A percentile compares a stretch with the other conserved stretches of the same genome.
Conservation (phyloP, 1,284 basidiomycete species). For the Vanrija sp. region DNA sequence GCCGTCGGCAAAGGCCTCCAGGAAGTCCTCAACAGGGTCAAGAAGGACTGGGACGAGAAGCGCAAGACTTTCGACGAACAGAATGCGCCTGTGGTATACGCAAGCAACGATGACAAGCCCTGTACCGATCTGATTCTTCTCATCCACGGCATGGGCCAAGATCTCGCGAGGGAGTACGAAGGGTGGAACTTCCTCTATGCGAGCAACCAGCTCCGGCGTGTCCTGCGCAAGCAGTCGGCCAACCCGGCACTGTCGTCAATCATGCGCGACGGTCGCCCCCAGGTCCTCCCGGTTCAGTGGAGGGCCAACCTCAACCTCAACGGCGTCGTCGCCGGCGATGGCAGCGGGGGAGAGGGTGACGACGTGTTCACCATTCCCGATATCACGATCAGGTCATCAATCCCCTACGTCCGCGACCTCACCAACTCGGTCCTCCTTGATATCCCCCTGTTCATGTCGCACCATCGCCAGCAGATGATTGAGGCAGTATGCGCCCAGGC, state of each 20-base stretch:
- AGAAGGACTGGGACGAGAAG: constrained; percentile 7
- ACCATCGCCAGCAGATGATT: constrained; percentile 55
- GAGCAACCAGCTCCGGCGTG: constrained; percentile 51
- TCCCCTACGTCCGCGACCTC: constrained; percentile 53
- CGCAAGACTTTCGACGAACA: constrained; percentile 40
- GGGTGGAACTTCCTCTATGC: constrained; percentile 55
- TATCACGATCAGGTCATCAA: constrained; percentile 53
- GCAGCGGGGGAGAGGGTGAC: constrained; percentile 50
- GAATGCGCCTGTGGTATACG: constrained; percentile 38
- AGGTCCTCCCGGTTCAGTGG: constrained; percentile 57
- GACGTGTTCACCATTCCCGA: constrained; percentile 53
- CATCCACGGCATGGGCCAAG: constrained; percentile 54
- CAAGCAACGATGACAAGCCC: constrained; percentile 41
- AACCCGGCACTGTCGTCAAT: constrained; percentile 52
- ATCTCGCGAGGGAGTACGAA: constrained; percentile 53
- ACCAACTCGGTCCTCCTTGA: constrained; percentile 55
- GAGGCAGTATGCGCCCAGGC: constrained; percentile 51
- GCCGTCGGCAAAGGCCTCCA: background rate
- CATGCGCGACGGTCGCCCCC: constrained; percentile 51
- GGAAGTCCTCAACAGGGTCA: constrained; percentile 1
- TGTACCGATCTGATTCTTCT: constrained; percentile 54
- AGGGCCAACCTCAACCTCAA: constrained; percentile 52
- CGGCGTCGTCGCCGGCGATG: constrained; percentile 46
- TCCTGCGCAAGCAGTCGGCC: constrained; percentile 49
- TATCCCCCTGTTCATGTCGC: constrained; percentile 52